phyloP scores from a whole-genome alignment of 2,329 filamentous ascomycete genomes.

The Trichoderma simmonsii region DNA sequence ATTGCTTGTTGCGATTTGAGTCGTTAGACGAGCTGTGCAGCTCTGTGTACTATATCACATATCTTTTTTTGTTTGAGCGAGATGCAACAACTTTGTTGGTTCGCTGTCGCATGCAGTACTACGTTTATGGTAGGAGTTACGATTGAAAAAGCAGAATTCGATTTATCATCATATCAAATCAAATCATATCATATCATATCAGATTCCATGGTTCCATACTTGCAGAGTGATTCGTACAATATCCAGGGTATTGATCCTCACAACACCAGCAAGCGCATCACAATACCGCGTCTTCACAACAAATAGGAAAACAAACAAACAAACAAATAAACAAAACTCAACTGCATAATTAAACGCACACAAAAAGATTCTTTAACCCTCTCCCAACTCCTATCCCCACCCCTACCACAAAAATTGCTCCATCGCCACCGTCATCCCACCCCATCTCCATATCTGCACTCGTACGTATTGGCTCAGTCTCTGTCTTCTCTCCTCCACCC shows the following conservation, averaged over 20 bases:
- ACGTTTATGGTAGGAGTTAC: neutral
- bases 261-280: neutral
- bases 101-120: neutral
- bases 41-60: constrained; percentile 5
- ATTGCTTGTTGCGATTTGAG: neutral
- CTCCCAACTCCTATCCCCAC: neutral
- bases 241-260: neutral
- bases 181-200: neutral
- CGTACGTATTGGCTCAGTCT: neutral
- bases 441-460: neutral
- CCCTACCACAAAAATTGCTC: neutral
- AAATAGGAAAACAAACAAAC: neutral
- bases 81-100: neutral
- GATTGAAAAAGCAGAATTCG: neutral
- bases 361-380: neutral
- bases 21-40: neutral
- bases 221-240: neutral
- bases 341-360: neutral
- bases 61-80: neutral
- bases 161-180: neutral
- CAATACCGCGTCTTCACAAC: neutral
- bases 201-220: neutral
- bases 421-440: neutral
- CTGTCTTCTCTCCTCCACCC: neutral
- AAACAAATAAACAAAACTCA: neutral